These are phyloP conservation scores for Albatrellus ellisii DNA, from an alignment of 768 basidiomycete species.

Conservation along the genomic window DNA sequence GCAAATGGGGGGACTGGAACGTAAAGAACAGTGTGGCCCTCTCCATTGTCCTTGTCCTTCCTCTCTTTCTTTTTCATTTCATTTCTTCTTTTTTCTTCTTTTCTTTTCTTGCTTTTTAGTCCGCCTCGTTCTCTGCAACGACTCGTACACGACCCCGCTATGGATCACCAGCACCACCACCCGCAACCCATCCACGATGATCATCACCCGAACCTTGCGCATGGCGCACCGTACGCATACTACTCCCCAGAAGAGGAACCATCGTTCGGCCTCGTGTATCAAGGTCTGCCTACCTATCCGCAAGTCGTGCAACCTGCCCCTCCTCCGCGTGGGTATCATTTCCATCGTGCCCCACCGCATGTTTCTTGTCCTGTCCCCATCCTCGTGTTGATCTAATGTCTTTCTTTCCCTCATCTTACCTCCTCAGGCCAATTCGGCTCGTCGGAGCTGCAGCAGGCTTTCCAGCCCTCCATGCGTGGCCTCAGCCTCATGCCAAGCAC, in stretches of 20 bases:
- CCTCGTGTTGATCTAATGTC: constrained; percentile 56
- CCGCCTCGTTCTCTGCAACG: constrained; percentile 12
- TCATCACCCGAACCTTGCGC: constrained; percentile 11
- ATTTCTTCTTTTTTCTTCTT: constrained; percentile 22
- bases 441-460: constrained; percentile 54
- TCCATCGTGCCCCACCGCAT: constrained; percentile 34
- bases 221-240: constrained; percentile 22
- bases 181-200: constrained; percentile 10
- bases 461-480: constrained; percentile 40
- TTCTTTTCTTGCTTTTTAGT: constrained; percentile 18
- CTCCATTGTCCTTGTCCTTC: constrained; percentile 19
- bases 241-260: constrained; percentile 23
- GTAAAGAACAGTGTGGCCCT: constrained; percentile 18
- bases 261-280: constrained; percentile 22
- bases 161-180: constrained; percentile 19
- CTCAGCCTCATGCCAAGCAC: constrained; percentile 42
- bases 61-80: constrained; percentile 22
- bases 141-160: constrained; percentile 14
- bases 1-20: constrained; percentile 3
- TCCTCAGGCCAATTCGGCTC: constrained; percentile 50
- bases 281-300: constrained; percentile 41
- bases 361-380: constrained; percentile 33
- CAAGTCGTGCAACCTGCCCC: constrained; percentile 36
- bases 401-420: constrained; percentile 30
- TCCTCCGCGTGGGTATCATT: constrained; percentile 57